phyloP scores from a whole-genome alignment of 2,329 filamentous ascomycete species.

The Hyphodiscus sp. region DNA sequence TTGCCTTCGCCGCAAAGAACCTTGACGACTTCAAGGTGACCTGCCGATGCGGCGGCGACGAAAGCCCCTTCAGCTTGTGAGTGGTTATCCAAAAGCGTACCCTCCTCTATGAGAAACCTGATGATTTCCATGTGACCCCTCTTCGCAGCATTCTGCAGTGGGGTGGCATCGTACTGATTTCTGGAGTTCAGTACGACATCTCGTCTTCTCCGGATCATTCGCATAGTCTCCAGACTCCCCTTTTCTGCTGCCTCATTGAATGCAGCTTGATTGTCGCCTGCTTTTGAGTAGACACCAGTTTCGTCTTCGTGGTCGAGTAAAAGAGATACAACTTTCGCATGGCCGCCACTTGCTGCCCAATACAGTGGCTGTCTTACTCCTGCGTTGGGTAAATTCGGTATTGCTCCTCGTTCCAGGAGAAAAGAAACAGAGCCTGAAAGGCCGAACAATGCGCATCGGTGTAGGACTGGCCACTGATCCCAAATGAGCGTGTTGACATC shows the following conservation, averaged over 20 bases:
- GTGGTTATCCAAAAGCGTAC: slow-evolving; percentile 9
- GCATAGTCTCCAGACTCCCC: slow-evolving; percentile 15
- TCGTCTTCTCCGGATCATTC: slow-evolving; percentile 12
- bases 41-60: slow-evolving; percentile 4
- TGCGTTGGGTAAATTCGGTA: slow-evolving; percentile 9
- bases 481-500: slow-evolving; percentile 12
- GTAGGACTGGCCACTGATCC: slow-evolving; percentile 14
- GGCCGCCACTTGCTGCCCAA: slow-evolving; percentile 17
- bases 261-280: slow-evolving; percentile 11
- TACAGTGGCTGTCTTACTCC: slow-evolving; percentile 15
- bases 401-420: slow-evolving; percentile 16
- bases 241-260: slow-evolving; percentile 10
- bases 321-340: slow-evolving; percentile 28
- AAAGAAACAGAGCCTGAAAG: slow-evolving; percentile 18
- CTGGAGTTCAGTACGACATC: slow-evolving; percentile 12
- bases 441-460: slow-evolving; percentile 14
- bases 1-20: slow-evolving; percentile 5
- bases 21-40: slow-evolving; percentile 13
- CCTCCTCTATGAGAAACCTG: slow-evolving; percentile 15
- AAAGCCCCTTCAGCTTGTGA: slow-evolving; percentile 8
- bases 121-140: slow-evolving; percentile 14
- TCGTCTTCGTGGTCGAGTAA: slow-evolving; percentile 33
- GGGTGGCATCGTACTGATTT: slow-evolving; percentile 4
- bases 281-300: slow-evolving; percentile 32
- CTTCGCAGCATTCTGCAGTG: slow-evolving; percentile 7